A percentile compares a stretch with the other conserved stretches of the same genome.
phyloP scores from a whole-genome alignment of 495 filamentous ascomycete genomes.

The Penicillium nucicola region DNA sequence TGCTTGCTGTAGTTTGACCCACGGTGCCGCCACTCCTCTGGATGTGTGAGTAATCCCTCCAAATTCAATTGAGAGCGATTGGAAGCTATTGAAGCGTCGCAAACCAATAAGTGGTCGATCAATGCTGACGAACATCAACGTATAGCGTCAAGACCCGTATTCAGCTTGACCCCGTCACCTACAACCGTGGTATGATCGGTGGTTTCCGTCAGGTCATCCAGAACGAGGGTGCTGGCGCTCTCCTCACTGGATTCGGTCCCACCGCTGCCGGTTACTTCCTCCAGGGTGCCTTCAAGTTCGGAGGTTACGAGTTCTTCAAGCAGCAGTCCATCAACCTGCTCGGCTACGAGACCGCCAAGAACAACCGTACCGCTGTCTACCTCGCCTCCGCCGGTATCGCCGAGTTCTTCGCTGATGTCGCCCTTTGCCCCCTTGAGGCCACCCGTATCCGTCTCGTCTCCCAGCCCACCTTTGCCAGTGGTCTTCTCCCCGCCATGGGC shows the following conservation, averaged over 20 bases:
- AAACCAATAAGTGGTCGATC: background rate
- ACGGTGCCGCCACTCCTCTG: slow-evolving; percentile 87
- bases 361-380: slow-evolving; percentile 88
- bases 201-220: slow-evolving; percentile 81
- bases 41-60: slow-evolving; percentile 75
- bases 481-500: slow-evolving; percentile 75
- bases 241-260: slow-evolving; percentile 83
- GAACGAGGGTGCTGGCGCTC: slow-evolving; percentile 82
- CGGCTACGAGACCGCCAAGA: slow-evolving; percentile 73
- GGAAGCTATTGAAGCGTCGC: background rate
- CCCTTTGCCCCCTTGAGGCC: slow-evolving; percentile 89
- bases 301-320: slow-evolving; percentile 96
- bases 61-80: background rate
- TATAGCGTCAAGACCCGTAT: slow-evolving; percentile 90
- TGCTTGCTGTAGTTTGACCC: slow-evolving; percentile 95
- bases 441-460: slow-evolving; percentile 95
- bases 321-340: slow-evolving; percentile 82
- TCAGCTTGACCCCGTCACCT: slow-evolving; percentile 85
- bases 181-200: slow-evolving; percentile 87
- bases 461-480: slow-evolving; percentile 79
- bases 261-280: slow-evolving; percentile 92
- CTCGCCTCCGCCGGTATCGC: slow-evolving; percentile 78
- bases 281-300: slow-evolving; percentile 93
- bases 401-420: slow-evolving; percentile 94
- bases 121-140: background rate